phyloP scores from a whole-genome alignment of 495 filamentous ascomycete genomes.

The Chaetomium cochliodes region DNA sequence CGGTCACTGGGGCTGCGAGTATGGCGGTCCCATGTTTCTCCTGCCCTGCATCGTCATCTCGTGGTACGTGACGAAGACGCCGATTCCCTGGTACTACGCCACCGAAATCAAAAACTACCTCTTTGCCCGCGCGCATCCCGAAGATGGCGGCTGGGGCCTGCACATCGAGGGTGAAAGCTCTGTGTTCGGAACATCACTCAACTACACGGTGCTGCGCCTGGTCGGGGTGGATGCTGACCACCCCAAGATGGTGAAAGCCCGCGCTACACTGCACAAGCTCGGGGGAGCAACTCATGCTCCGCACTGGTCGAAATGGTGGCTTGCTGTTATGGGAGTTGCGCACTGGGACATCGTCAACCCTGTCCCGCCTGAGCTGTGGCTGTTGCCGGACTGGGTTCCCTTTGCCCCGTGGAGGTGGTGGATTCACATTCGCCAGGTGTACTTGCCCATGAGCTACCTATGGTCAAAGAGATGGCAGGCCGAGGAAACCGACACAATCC shows the following conservation, averaged over 20 bases:
- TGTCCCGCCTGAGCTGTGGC: constrained; percentile 88
- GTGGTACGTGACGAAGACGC: constrained; percentile 89
- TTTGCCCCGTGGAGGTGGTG: constrained; percentile 97
- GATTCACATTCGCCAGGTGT: constrained; percentile 95
- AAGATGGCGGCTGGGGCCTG: constrained; percentile 94
- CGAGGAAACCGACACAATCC: constrained; percentile 68
- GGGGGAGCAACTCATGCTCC: constrained; percentile 82
- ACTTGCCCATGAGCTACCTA: constrained; percentile 85
- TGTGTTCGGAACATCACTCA: constrained; percentile 85
- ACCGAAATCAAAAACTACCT: constrained; percentile 94
- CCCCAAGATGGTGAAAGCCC: constrained; percentile 80
- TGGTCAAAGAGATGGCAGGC: constrained; percentile 76
- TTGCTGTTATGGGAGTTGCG: constrained; percentile 77
- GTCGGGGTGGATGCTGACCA: constrained; percentile 90
- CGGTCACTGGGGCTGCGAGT: constrained; percentile 96
- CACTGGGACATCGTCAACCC: constrained; percentile 94
- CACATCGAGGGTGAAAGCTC: constrained; percentile 95
- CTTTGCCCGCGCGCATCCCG: constrained; percentile 78
- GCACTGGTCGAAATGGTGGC: constrained; percentile 95
- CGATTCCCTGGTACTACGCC: constrained; percentile 74
- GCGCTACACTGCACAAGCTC: constrained; percentile 76
- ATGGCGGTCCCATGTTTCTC: constrained; percentile 86
- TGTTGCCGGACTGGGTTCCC: constrained; percentile 93
- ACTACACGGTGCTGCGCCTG: constrained; percentile 80
- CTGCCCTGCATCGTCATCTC: constrained; percentile 80